phyloP scores from a whole-genome alignment of 495 filamentous ascomycete genomes.

The Aspergillus incahuasiensis region DNA sequence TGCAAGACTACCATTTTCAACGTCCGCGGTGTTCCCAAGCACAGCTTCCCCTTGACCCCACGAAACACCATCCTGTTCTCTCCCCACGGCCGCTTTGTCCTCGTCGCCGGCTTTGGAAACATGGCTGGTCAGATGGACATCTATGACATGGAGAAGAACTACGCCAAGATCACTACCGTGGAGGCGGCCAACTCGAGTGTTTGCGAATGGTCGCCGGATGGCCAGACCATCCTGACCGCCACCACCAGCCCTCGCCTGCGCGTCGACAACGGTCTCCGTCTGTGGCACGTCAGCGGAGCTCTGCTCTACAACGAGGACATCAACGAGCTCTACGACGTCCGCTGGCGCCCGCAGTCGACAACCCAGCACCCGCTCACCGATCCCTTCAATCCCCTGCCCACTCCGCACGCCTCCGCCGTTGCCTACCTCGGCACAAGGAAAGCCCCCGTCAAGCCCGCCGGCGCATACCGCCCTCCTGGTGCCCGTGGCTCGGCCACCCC shows the following conservation, averaged over 20 bases:
- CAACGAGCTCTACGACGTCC: slow-evolving; percentile 87
- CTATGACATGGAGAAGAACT: slow-evolving; percentile 90
- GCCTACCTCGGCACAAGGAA: slow-evolving; percentile 80
- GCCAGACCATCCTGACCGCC: slow-evolving; percentile 89
- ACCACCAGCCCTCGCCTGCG: slow-evolving; percentile 91
- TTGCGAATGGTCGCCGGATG: slow-evolving; percentile 95
- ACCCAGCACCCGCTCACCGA: slow-evolving; percentile 60
- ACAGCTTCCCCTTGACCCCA: slow-evolving; percentile 78
- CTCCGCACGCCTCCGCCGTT: slow-evolving; percentile 77
- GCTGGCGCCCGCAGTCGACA: slow-evolving; percentile 74
- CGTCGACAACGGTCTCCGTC: slow-evolving; percentile 92
- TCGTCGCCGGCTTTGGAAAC: slow-evolving; percentile 96
- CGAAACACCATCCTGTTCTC: slow-evolving; percentile 96
- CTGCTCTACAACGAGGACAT: slow-evolving; percentile 95
- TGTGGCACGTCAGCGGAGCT: slow-evolving; percentile 88
- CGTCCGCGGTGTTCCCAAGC: slow-evolving; percentile 68
- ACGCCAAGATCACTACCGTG: slow-evolving; percentile 84
- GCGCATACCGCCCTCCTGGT: slow-evolving; percentile 94
- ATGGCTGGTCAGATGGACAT: slow-evolving; percentile 96
- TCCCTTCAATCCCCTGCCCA: slow-evolving; percentile 70
- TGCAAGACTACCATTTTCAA: slow-evolving; percentile 98
- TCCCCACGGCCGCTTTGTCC: slow-evolving; percentile 83
- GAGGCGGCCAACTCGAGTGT: slow-evolving; percentile 93
- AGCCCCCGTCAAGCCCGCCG: slow-evolving; percentile 88
- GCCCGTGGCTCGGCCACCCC: slow-evolving; percentile 85